Percentiles rank a stretch among this genome's conserved stretches.
Conservation (phyloP, 805 yeast species). For the Nakazawaea populi region DNA sequence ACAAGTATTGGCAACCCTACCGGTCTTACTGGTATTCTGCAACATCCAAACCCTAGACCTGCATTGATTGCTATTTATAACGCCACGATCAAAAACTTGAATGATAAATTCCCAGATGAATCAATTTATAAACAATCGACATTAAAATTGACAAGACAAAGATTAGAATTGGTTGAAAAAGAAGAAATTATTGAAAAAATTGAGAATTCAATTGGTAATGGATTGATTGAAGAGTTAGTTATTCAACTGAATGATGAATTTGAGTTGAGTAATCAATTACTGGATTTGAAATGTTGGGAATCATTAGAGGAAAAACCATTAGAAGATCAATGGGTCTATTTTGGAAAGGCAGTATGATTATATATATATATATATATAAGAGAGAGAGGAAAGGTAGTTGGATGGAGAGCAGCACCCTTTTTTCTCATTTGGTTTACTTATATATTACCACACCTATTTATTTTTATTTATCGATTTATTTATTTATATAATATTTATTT, state of each 20-base stretch:
- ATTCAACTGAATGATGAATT: constrained; percentile 82
- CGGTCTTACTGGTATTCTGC: constrained; percentile 71
- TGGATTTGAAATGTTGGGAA: constrained; percentile 72
- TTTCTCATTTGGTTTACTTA: too few relatives aligned
- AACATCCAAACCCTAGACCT: constrained; percentile 82
- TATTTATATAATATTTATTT: too few relatives aligned
- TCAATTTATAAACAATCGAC: constrained; percentile 76
- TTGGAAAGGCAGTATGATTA: constrained; percentile 53
- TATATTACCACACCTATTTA: too few relatives aligned
- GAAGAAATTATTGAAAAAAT: constrained; percentile 59
- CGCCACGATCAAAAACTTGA: constrained; percentile 56
- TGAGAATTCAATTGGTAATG: constrained; percentile 73
- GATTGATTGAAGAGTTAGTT: constrained; percentile 76
- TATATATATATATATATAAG: background rate
- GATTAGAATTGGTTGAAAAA: constrained; percentile 59
- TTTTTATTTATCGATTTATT: too few relatives aligned
- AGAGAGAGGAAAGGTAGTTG: too few relatives aligned
- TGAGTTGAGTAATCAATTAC: constrained; percentile 59
- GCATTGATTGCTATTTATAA: constrained; percentile 66
- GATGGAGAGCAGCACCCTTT: too few relatives aligned
- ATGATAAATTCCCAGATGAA: constrained; percentile 57
- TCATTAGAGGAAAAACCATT: constrained; percentile 74
- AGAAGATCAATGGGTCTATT: constrained; percentile 80
- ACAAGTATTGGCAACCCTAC: constrained; percentile 67
- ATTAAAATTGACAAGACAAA: constrained; percentile 62